A percentile compares a stretch with the other conserved stretches of the same genome.
Evolutionary conservation across 441 rosid species (phyloP).

Genomic region (Daphne laureola): DNA sequence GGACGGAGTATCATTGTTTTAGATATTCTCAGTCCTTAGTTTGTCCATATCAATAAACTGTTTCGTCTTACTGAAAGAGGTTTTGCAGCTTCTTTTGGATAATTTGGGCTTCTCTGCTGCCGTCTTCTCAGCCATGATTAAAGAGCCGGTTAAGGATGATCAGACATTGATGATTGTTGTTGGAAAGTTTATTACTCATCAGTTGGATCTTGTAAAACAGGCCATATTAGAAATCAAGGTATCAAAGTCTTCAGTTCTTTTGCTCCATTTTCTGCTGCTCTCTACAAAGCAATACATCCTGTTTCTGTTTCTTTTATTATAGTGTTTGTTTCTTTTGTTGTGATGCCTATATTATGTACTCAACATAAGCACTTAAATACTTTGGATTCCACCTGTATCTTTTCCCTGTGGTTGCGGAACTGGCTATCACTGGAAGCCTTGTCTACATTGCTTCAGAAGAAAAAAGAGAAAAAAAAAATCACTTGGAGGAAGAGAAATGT

Average conservation of each 20-base stretch:
- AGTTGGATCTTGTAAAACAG: constrained; percentile 50
- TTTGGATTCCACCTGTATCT: constrained; percentile 2
- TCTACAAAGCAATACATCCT: no score
- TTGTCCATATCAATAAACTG: background rate
- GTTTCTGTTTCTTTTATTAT: no score
- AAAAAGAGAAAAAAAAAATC: no score
- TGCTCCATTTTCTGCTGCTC: background rate
- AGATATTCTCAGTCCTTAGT: background rate
- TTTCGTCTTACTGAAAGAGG: background rate
- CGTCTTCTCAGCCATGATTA: constrained; percentile 39
- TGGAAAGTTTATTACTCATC: constrained; percentile 53
- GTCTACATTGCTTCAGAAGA: no score
- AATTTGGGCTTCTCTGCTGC: constrained; percentile 48
- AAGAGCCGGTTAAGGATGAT: constrained; percentile 25
- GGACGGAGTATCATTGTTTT: constrained; percentile 1
- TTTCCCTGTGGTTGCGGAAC: constrained; percentile 3
- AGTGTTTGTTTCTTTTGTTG: no score
- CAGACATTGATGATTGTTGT: constrained; percentile 27
- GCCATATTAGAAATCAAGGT: constrained; percentile 53
- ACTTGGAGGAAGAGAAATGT: no score
- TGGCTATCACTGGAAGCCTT: no score
- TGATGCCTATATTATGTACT: background rate
- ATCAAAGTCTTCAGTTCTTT: constrained; percentile 10
- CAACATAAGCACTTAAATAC: background rate
- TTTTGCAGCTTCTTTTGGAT: constrained; percentile 66